A percentile compares a stretch with the other conserved stretches of the same genome.
Evolutionary conservation across 805 yeast species (phyloP).

Genomic region (Saccharomycopsis sp.): DNA sequence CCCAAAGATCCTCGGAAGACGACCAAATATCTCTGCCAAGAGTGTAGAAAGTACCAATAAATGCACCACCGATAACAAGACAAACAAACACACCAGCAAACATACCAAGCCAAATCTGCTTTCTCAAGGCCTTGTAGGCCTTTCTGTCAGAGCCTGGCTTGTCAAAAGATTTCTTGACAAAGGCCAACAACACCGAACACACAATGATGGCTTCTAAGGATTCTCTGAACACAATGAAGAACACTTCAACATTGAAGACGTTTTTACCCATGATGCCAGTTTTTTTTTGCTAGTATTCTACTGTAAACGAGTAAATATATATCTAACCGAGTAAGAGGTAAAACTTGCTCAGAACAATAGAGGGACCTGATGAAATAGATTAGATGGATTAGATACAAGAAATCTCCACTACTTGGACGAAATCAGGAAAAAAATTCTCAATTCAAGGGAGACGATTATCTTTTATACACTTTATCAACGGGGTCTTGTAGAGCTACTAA

Average conservation of each 20-base stretch:
- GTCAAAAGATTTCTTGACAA: constrained; percentile 80
- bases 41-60: constrained; percentile 88
- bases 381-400: neutral
- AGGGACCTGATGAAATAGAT: neutral
- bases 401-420: neutral
- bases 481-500: neutral
- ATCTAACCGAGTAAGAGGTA: neutral
- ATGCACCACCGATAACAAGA: constrained; percentile 82
- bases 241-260: constrained; percentile 38
- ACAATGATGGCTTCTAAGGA: constrained; percentile 87
- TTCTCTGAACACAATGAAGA: constrained; percentile 91
- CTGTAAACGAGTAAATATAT: neutral
- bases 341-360: neutral
- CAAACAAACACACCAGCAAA: constrained; percentile 67
- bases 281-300: neutral
- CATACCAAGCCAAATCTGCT: constrained; percentile 87
- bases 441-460: neutral
- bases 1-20: constrained; percentile 89
- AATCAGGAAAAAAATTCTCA: neutral
- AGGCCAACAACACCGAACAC: constrained; percentile 85
- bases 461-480: neutral
- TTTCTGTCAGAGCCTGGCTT: constrained; percentile 36
- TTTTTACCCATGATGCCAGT: constrained; percentile 11
- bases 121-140: constrained; percentile 54
- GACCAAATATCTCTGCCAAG: constrained; percentile 81